A percentile compares a stretch with the other conserved stretches of the same genome.
phyloP scores from a whole-genome alignment of 495 filamentous ascomycete species.

The Melanomma pulvis-pyrius region DNA sequence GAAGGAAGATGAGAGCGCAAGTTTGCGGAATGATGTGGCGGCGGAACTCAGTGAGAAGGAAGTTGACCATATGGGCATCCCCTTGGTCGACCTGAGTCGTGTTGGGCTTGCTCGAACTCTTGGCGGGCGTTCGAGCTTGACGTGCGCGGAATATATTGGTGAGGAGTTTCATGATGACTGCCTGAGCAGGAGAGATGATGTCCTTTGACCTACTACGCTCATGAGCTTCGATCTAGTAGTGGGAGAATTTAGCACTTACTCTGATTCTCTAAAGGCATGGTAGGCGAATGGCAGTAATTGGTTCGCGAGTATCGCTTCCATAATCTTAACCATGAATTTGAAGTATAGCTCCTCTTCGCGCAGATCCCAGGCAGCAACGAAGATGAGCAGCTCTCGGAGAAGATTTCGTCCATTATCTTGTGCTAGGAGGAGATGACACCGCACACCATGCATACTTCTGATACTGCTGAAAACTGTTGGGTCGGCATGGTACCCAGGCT shows the following conservation, averaged over 20 bases:
- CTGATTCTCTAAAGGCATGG: slow-evolving; percentile 75
- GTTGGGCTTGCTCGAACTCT: neutral
- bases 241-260: slow-evolving; percentile 15
- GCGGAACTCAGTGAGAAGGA: slow-evolving; percentile 88
- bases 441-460: slow-evolving; percentile 79
- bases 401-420: slow-evolving; percentile 85
- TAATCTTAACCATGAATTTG: slow-evolving; percentile 92
- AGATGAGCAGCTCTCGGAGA: slow-evolving; percentile 86
- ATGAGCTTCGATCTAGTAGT: slow-evolving; percentile 1
- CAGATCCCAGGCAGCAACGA: slow-evolving; percentile 95
- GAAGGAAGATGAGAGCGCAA: slow-evolving; percentile 86
- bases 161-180: slow-evolving; percentile 84
- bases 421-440: slow-evolving; percentile 85
- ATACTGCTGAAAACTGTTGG: slow-evolving; percentile 56
- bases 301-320: slow-evolving; percentile 85
- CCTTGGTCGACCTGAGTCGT: slow-evolving; percentile 18
- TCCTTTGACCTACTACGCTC: slow-evolving; percentile 66
- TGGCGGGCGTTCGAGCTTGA: slow-evolving; percentile 27
- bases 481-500: slow-evolving; percentile 57
- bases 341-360: slow-evolving; percentile 89
- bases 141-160: slow-evolving; percentile 82
- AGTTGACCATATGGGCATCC: slow-evolving; percentile 75
- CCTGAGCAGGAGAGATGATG: slow-evolving; percentile 91
- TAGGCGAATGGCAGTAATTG: slow-evolving; percentile 88
- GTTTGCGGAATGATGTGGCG: slow-evolving; percentile 90